Percentiles rank a stretch among this genome's conserved stretches.
phyloP scores from a whole-genome alignment of 2,329 filamentous ascomycete genomes.

The Sphaerulina populicola region DNA sequence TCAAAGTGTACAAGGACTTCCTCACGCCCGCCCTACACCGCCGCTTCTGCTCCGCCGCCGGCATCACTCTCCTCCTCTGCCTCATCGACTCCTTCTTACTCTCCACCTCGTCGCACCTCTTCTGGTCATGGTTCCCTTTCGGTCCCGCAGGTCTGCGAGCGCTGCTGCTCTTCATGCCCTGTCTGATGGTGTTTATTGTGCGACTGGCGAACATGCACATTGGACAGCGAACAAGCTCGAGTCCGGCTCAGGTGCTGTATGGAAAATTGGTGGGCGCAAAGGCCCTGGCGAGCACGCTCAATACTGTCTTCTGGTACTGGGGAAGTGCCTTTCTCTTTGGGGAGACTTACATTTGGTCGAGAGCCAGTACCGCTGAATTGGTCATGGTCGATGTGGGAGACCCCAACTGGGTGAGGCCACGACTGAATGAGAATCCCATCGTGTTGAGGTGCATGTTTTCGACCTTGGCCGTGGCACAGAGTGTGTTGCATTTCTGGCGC shows the following conservation, averaged over 20 bases:
- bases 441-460: conserved; percentile 67
- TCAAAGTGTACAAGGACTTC: conserved; percentile 72
- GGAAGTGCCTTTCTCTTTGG: conserved; percentile 72
- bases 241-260: conserved; percentile 56
- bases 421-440: conserved; percentile 77
- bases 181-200: conserved; percentile 70
- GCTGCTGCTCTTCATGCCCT: conserved; percentile 64
- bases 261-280: conserved; percentile 40
- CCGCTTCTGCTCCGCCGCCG: conserved; percentile 71
- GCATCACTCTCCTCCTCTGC: conserved; percentile 60
- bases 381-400: conserved; percentile 64
- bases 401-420: conserved; percentile 56
- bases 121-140: conserved; percentile 83
- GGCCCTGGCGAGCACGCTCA: conserved; percentile 9
- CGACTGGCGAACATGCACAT: conserved; percentile 52
- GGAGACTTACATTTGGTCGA: conserved; percentile 69
- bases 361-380: conserved; percentile 51
- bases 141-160: conserved; percentile 67
- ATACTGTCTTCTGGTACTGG: conserved; percentile 64
- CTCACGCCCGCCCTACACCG: conserved; percentile 80
- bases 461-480: conserved; percentile 61
- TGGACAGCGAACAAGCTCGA: conserved; percentile 55
- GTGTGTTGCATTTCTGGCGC: conserved; percentile 57
- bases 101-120: conserved; percentile 48
- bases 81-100: conserved; percentile 65